phyloP scores from a whole-genome alignment of 352 stramenopile species.

The Pythium dissotocum region DNA sequence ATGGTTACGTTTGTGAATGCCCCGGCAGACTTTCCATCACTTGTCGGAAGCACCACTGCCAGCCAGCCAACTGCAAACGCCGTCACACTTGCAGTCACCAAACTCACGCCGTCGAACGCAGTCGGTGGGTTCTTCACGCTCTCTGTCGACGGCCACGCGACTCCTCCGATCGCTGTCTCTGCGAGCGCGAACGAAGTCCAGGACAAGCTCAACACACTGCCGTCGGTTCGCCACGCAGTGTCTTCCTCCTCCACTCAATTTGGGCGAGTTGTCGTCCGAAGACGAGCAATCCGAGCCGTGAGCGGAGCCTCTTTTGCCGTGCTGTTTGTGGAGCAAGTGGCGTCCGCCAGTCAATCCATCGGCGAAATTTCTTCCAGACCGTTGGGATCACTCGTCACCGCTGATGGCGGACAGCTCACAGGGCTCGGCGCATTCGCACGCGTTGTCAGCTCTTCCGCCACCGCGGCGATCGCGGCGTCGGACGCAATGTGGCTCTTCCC shows the following conservation, averaged over 20 bases:
- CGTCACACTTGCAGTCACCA: slow-evolving; percentile 8
- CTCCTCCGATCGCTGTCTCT: slow-evolving; percentile 4
- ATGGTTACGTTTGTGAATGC: slow-evolving; percentile 34
- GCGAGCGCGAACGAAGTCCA: slow-evolving; percentile 4
- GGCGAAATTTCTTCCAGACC: background rate
- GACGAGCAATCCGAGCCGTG: slow-evolving; percentile 8
- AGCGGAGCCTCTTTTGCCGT: slow-evolving; percentile 19
- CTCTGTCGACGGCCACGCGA: background rate
- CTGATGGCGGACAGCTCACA: slow-evolving; percentile 20
- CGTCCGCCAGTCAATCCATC: background rate
- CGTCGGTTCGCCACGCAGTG: slow-evolving; percentile 6
- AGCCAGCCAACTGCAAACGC: background rate
- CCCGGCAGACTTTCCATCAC: slow-evolving; percentile 29
- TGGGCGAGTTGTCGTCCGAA: slow-evolving; percentile 21
- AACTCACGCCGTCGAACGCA: slow-evolving; percentile 2
- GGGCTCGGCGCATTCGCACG: slow-evolving; percentile 26
- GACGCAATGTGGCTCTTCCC: slow-evolving; percentile 13
- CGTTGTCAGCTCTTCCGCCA: background rate
- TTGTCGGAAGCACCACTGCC: slow-evolving; percentile 7
- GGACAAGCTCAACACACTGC: slow-evolving; percentile 14
- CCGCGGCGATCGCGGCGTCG: background rate
- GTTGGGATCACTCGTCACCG: slow-evolving; percentile 1
- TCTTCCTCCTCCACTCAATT: background rate
- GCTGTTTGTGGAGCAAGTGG: slow-evolving; percentile 25
- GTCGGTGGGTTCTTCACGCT: slow-evolving; percentile 21